Evolutionary conservation across 2,329 filamentous ascomycete species (phyloP).

Genomic region (Verticillium nubilum): DNA sequence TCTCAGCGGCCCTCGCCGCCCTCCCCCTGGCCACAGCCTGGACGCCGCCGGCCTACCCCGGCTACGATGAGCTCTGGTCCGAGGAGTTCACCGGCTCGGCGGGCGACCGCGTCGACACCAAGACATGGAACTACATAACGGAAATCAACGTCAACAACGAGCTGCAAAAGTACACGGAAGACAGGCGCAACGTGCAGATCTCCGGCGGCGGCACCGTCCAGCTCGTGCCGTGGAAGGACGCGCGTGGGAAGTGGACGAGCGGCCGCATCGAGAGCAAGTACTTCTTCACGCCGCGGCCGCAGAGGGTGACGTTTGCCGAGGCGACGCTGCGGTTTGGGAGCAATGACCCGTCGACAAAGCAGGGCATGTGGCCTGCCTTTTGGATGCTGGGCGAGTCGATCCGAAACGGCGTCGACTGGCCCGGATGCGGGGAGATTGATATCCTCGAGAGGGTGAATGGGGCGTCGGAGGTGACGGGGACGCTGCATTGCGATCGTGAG

Average conservation of each 20-base stretch:
- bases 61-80: slow-evolving; percentile 34
- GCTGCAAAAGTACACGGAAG: slow-evolving; percentile 39
- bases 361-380: slow-evolving; percentile 49
- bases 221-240: slow-evolving; percentile 38
- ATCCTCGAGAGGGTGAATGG: slow-evolving; percentile 46
- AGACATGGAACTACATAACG: slow-evolving; percentile 39
- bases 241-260: slow-evolving; percentile 39
- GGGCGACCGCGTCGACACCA: slow-evolving; percentile 23
- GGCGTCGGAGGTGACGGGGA: slow-evolving; percentile 37
- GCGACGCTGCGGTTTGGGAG: slow-evolving; percentile 38
- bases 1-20: slow-evolving; percentile 9
- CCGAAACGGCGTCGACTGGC: slow-evolving; percentile 40
- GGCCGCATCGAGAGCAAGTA: slow-evolving; percentile 42
- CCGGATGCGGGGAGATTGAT: slow-evolving; percentile 45
- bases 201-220: slow-evolving; percentile 46
- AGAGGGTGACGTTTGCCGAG: slow-evolving; percentile 35
- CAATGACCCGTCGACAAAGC: slow-evolving; percentile 27
- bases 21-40: slow-evolving; percentile 27
- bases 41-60: slow-evolving; percentile 30
- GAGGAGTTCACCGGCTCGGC: slow-evolving; percentile 34
- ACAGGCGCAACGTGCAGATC: slow-evolving; percentile 40
- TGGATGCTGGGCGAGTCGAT: slow-evolving; percentile 45
- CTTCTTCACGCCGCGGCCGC: slow-evolving; percentile 36
- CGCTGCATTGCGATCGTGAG: slow-evolving; percentile 38
- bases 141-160: slow-evolving; percentile 44